Evolutionary conservation across 768 basidiomycete species (phyloP).

Genomic region (Podaxis sp.): DNA sequence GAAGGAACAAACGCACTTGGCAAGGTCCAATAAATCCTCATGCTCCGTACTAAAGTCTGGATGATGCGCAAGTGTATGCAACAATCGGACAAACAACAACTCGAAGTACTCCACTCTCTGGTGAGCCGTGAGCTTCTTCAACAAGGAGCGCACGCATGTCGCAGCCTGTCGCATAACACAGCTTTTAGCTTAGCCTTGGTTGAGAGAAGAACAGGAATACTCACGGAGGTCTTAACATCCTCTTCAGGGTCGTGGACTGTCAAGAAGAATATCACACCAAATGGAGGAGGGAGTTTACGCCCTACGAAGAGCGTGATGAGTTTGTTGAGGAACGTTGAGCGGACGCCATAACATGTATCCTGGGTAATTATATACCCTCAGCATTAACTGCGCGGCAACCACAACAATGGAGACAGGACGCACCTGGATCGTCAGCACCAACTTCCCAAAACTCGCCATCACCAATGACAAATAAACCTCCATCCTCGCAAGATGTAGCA

Average conservation of each 20-base stretch:
- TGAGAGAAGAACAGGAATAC: conserved; percentile 19
- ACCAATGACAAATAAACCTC: conserved; percentile 58
- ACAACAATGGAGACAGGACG: conserved; percentile 20
- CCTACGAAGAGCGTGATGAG: conserved; percentile 60
- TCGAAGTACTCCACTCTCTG: conserved; percentile 71
- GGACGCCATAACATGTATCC: conserved; percentile 90
- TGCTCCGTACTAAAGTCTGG: conserved; percentile 79
- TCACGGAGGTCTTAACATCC: conserved; percentile 71
- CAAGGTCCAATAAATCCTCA: conserved; percentile 74
- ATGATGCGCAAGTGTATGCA: conserved; percentile 90
- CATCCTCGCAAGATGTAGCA: conserved; percentile 74
- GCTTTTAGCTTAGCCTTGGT: not conserved
- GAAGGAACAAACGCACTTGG: conserved; percentile 55
- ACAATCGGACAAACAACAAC: conserved; percentile 78
- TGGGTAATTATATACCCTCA: conserved; percentile 29
- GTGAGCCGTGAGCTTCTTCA: conserved; percentile 50
- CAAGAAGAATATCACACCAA: conserved; percentile 85
- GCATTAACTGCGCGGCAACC: not conserved
- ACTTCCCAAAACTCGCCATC: conserved; percentile 56
- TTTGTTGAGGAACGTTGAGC: conserved; percentile 75
- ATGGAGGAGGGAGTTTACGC: conserved; percentile 66
- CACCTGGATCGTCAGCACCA: conserved; percentile 81
- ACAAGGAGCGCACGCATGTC: conserved; percentile 52
- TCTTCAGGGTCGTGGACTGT: conserved; percentile 89
- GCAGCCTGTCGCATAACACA: conserved; percentile 41